Conservation (phyloP, 23 red algal species). For the Gracilariopsis chorda region DNA sequence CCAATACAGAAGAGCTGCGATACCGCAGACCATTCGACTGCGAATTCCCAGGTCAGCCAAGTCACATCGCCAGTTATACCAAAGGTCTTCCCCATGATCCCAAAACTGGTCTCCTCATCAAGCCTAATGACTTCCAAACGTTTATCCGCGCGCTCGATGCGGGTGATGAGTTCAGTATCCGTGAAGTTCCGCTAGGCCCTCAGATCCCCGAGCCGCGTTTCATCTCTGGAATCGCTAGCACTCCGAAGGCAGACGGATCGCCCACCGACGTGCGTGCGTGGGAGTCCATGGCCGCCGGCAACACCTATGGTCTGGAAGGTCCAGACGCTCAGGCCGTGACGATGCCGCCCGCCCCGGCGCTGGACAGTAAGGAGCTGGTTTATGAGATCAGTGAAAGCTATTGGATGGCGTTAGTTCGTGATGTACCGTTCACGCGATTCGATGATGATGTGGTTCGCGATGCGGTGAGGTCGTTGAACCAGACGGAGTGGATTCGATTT, state of each 20-base stretch:
- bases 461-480: slow-evolving; percentile 16
- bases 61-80: slow-evolving; percentile 33
- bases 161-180: background rate
- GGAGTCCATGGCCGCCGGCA: slow-evolving; percentile 61
- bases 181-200: slow-evolving; percentile 29
- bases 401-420: slow-evolving; percentile 54
- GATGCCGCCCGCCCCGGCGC: slow-evolving; percentile 60
- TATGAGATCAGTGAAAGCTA: slow-evolving; percentile 58
- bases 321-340: slow-evolving; percentile 65
- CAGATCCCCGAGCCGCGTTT: slow-evolving; percentile 1
- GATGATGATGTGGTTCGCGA: background rate
- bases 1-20: slow-evolving; percentile 53
- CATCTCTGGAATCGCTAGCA: slow-evolving; percentile 19
- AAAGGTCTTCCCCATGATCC: slow-evolving; percentile 56
- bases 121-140: slow-evolving; percentile 25
- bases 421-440: slow-evolving; percentile 24
- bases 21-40: background rate
- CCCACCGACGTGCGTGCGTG: slow-evolving; percentile 55
- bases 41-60: background rate
- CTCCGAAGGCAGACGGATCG: too few species aligned
- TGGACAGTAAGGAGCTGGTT: slow-evolving; percentile 25
- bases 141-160: slow-evolving; percentile 51
- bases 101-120: background rate
- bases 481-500: background rate
- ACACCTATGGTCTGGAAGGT: slow-evolving; percentile 32